Conservation (phyloP, 2,329 filamentous ascomycete genomes). For the Magnaporthales sp. region DNA sequence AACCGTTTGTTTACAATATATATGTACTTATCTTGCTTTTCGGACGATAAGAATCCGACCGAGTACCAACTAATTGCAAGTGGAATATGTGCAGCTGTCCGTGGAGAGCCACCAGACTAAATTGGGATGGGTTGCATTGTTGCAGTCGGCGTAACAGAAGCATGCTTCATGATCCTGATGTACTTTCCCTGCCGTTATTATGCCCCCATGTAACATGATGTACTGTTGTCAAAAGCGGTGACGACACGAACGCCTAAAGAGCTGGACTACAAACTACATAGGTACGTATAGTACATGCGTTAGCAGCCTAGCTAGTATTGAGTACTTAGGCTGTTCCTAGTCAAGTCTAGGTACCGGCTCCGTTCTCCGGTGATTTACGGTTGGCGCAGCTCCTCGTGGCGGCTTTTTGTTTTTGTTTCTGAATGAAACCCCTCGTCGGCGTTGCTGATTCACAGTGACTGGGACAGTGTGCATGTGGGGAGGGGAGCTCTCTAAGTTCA, state of each 20-base stretch:
- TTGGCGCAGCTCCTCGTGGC: not conserved
- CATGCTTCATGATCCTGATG: not conserved
- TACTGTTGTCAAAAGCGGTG: not conserved
- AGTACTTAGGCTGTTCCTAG: too few relatives aligned
- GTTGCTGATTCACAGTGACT: constrained; percentile 3
- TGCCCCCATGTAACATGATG: not conserved
- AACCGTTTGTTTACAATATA: not conserved
- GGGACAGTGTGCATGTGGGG: constrained; percentile 1
- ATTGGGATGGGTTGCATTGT: not conserved
- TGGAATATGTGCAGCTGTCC: not conserved
- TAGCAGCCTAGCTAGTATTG: too few relatives aligned
- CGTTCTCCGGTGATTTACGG: not conserved
- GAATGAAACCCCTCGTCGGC: not conserved
- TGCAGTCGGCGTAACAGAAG: not conserved
- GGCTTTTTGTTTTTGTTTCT: not conserved
- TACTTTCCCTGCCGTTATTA: not conserved
- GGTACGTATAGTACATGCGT: not conserved
- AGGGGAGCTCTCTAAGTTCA: constrained; percentile 3
- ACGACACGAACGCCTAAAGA: not conserved
- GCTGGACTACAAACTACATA: not conserved
- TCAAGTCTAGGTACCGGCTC: not conserved
- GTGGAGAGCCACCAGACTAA: not conserved
- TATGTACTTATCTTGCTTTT: not conserved
- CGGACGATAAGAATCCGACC: not conserved
- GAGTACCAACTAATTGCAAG: not conserved